Evolutionary conservation across 2,329 filamentous ascomycete genomes (phyloP).

Genomic region (Albophoma yamanashiensis): DNA sequence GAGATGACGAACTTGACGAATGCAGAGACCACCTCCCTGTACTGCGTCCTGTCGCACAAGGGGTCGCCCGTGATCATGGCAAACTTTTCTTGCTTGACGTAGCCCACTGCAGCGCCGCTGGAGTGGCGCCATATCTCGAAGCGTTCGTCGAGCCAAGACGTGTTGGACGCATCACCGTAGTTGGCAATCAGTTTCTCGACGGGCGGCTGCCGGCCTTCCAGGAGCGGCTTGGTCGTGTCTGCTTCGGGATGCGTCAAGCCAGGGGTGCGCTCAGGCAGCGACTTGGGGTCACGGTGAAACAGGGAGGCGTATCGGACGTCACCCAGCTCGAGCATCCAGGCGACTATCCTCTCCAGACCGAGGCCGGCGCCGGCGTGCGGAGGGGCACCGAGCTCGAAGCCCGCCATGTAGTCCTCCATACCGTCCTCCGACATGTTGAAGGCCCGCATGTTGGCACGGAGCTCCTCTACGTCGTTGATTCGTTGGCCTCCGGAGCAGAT

Average conservation of each 20-base stretch:
- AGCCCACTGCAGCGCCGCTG: constrained; percentile 78
- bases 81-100: constrained; percentile 64
- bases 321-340: constrained; percentile 74
- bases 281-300: constrained; percentile 83
- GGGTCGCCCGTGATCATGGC: constrained; percentile 82
- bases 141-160: constrained; percentile 83
- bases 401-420: constrained; percentile 85
- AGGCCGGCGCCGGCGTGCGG: constrained; percentile 87
- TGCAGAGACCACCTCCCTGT: constrained; percentile 57
- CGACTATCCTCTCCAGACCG: constrained; percentile 78
- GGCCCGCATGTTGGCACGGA: constrained; percentile 68
- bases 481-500: constrained; percentile 88
- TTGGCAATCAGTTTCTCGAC: constrained; percentile 87
- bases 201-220: constrained; percentile 52
- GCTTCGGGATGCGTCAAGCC: constrained; percentile 78
- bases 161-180: constrained; percentile 90
- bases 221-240: constrained; percentile 50
- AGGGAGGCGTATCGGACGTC: constrained; percentile 83
- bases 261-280: constrained; percentile 56
- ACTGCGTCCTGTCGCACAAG: constrained; percentile 71
- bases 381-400: constrained; percentile 79
- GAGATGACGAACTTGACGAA: constrained; percentile 69
- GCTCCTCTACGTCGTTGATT: constrained; percentile 68
- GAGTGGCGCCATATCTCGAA: constrained; percentile 81
- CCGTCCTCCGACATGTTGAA: constrained; percentile 66